A percentile compares a stretch with the other conserved stretches of the same genome.
These are phyloP conservation scores for Eudorina sp. DNA, from an alignment of 139 green algal genomes.

Conservation along the genomic window DNA sequence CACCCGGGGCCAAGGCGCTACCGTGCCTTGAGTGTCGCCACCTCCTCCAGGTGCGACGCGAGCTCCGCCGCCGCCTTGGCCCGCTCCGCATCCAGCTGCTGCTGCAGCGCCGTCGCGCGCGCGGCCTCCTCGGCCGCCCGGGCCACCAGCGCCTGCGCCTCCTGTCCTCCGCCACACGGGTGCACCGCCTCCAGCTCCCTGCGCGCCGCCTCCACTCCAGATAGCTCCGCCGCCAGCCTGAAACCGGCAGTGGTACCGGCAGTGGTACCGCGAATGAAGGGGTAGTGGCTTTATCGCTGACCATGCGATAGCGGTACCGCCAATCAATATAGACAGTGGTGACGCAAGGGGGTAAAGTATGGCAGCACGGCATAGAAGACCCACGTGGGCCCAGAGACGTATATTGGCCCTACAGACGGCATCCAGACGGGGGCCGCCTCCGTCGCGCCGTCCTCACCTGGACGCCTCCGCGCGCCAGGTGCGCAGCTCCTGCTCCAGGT, in stretches of 20 bases:
- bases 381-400: too few species aligned
- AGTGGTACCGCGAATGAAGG: too few species aligned
- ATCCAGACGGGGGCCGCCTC: too few species aligned
- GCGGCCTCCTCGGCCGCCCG: constrained; percentile 16
- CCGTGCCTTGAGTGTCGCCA: constrained; percentile 32
- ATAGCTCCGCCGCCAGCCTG: constrained; percentile 52
- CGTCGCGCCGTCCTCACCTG: constrained; percentile 10
- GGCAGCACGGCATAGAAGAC: too few species aligned
- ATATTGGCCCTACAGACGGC: too few species aligned
- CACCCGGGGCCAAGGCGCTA: too few species aligned
- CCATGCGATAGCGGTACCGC: too few species aligned
- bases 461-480: constrained; percentile 9
- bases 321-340: too few species aligned
- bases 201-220: constrained; percentile 36
- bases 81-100: constrained; percentile 56
- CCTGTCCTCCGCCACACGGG: not conserved
- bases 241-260: too few species aligned
- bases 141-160: not conserved
- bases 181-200: constrained; percentile 43
- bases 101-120: constrained; percentile 42
- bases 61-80: constrained; percentile 40
- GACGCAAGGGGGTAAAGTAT: too few species aligned
- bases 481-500: constrained; percentile 16
- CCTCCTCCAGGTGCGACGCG: constrained; percentile 32
- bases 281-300: too few species aligned